Percentiles rank a stretch among this genome's conserved stretches.
Evolutionary conservation across 768 basidiomycete species (phyloP).

Genomic region (Dioszegia crocea): DNA sequence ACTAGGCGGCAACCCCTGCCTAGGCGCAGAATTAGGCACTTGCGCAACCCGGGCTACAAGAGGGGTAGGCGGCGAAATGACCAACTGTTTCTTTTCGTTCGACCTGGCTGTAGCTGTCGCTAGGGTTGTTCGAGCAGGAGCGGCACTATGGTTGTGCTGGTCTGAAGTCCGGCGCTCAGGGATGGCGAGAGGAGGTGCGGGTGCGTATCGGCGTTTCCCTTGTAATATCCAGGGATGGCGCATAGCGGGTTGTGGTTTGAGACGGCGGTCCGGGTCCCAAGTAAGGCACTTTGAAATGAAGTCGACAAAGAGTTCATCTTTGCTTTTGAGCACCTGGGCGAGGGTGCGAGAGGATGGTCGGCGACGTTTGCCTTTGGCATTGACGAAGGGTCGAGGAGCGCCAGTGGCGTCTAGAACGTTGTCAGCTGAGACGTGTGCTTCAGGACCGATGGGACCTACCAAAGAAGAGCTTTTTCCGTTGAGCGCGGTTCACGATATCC

Average conservation of each 20-base stretch:
- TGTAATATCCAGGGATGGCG: constrained; percentile 82
- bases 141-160: background rate
- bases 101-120: background rate
- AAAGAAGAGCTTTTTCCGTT: constrained; percentile 91
- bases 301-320: constrained; percentile 93
- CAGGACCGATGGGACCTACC: constrained; percentile 57
- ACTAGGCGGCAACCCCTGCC: background rate
- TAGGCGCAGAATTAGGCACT: constrained; percentile 3
- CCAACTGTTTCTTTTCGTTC: constrained; percentile 23
- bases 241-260: constrained; percentile 89
- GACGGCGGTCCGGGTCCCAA: constrained; percentile 94
- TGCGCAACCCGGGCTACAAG: constrained; percentile 30
- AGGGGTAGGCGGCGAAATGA: constrained; percentile 42
- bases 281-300: constrained; percentile 95
- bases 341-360: constrained; percentile 88
- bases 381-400: constrained; percentile 85
- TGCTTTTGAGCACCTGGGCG: constrained; percentile 79
- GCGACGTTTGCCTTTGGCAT: constrained; percentile 90
- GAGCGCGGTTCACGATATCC: constrained; percentile 88
- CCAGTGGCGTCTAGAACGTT: constrained; percentile 72
- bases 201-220: constrained; percentile 47
- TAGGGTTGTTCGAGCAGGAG: background rate
- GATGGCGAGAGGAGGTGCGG: background rate
- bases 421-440: background rate
- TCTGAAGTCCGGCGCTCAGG: background rate